Percentiles rank a stretch among this genome's conserved stretches.
Evolutionary conservation across 768 basidiomycete species (phyloP).

Genomic region (Sporobolomyces phaffii): DNA sequence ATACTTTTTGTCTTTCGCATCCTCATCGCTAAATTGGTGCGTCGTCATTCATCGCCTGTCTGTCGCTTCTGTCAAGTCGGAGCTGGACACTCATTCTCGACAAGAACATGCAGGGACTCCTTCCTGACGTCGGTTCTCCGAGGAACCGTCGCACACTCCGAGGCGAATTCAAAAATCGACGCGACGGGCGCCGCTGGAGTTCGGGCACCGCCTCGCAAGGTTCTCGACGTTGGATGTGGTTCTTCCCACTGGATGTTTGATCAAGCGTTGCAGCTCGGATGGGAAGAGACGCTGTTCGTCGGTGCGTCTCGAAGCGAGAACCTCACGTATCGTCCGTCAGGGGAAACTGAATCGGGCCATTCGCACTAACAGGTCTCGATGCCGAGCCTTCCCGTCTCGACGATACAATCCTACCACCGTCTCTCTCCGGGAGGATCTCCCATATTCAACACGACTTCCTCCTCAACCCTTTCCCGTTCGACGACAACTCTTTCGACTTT

Average conservation of each 20-base stretch:
- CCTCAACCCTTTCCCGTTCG: neutral
- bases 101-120: constrained; percentile 23
- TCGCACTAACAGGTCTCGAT: constrained; percentile 15
- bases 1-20: constrained; percentile 10
- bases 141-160: neutral
- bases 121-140: neutral
- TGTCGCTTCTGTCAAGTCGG: too few relatives aligned
- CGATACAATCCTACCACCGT: neutral
- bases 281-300: constrained; percentile 21
- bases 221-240: constrained; percentile 23
- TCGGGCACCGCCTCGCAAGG: neutral
- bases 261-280: neutral
- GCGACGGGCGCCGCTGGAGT: neutral
- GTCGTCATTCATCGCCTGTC: neutral
- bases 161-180: neutral
- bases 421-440: neutral
- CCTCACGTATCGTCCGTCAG: too few relatives aligned
- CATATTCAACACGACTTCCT: constrained; percentile 12
- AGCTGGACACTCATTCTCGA: too few relatives aligned
- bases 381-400: neutral
- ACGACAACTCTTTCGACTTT: constrained; percentile 17
- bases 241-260: neutral
- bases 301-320: constrained; percentile 8
- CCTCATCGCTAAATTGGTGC: neutral
- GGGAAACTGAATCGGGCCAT: too few relatives aligned